Base-by-base conservation (phyloP, 2,329 filamentous ascomycete genomes). In the Monilinia vaccinii-corymbosi region DNA sequence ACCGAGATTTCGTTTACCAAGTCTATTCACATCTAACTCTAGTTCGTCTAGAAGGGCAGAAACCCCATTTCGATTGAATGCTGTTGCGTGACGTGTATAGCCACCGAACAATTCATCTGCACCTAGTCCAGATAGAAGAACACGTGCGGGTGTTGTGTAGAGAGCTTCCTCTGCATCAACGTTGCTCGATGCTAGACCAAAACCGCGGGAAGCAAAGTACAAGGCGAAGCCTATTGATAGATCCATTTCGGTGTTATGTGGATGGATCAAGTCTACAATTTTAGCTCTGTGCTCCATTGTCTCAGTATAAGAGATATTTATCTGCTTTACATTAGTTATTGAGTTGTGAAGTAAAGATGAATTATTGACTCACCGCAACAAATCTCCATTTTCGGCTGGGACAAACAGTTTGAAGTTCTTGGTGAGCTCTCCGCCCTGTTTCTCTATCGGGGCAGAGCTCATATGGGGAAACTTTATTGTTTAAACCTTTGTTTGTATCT, bases 191-290 rank as follows among this genome's bases (percentile, higher is more conserved):
- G 67, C 66, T 45, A 75, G 44, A 78, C 76, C 21, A 72, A 65
- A 0, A 87, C 91, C 93, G 44, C 91, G 82, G 0, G 93, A 86
- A 7, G 94, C 91, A 75, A 99, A 99, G 73, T 97, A 97, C n/a
- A 99, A 78, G 0, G 94, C 94, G 67, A 83, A 87, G 0, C 89
- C 88, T 67, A 99, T 99, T 4, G 94, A 99, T 0, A 99, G 79
- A 69, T 99, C 94, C 94, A 99, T 99, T 74, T 99, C 94, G 0
- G 94, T 99, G 66, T 96, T 93, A 73, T 99, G 94, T 0, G 94
- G 94, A 66, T 88, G 80, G 72, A 99, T 97, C 21, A 99, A 78
- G 2, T 83, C 80, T 42, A 92, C 81, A 23, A 99, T 82, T 31
- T 79, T 80, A 3, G 79, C 69, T 63, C 89, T 84, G 68, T 96